Percentiles rank a stretch among this genome's conserved stretches.
phyloP scores from a whole-genome alignment of 2,329 filamentous ascomycete species.

The Torrubiella hemipterigena region DNA sequence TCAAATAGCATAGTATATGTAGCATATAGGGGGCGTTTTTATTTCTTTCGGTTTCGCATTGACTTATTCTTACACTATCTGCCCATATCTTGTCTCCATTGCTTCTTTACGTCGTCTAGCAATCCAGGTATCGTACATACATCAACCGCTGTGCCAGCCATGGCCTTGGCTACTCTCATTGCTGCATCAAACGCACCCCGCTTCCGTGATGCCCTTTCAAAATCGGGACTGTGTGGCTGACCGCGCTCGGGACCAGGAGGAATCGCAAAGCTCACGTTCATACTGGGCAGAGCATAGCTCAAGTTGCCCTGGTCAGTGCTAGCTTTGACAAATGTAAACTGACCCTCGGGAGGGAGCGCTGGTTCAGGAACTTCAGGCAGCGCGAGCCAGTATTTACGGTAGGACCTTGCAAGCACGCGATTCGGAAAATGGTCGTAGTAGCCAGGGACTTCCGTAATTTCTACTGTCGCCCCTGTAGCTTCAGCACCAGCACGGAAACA shows the following conservation, averaged over 20 bases:
- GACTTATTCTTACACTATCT: no score
- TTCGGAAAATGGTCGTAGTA: conserved; percentile 46
- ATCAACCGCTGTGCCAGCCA: conserved; percentile 13
- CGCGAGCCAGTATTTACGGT: conserved; percentile 30
- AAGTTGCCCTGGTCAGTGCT: conserved; percentile 49
- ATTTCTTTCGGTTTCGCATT: no score
- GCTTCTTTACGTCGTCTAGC: conserved; percentile 10
- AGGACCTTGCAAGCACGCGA: conserved; percentile 29
- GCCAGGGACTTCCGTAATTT: conserved; percentile 22
- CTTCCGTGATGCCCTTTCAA: conserved; percentile 11
- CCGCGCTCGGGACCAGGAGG: conserved; percentile 18
- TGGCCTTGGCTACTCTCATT: conserved; percentile 11
- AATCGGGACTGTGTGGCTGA: conserved; percentile 12
- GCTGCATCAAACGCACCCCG: conserved; percentile 11
- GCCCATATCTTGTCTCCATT: conserved; percentile 13
- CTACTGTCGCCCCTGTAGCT: conserved; percentile 33
- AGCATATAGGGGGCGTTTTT: no score
- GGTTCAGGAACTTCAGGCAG: conserved; percentile 17
- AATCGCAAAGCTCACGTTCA: conserved; percentile 41
- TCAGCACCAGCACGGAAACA: conserved; percentile 27
- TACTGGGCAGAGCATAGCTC: conserved; percentile 42
- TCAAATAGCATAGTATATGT: no score
- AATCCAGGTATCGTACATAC: conserved; percentile 10
- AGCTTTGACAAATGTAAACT: conserved; percentile 34
- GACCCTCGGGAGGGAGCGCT: conserved; percentile 19